phyloP scores from a whole-genome alignment of 176 grass and related monocot species.

The Phoenix roebelenii region DNA sequence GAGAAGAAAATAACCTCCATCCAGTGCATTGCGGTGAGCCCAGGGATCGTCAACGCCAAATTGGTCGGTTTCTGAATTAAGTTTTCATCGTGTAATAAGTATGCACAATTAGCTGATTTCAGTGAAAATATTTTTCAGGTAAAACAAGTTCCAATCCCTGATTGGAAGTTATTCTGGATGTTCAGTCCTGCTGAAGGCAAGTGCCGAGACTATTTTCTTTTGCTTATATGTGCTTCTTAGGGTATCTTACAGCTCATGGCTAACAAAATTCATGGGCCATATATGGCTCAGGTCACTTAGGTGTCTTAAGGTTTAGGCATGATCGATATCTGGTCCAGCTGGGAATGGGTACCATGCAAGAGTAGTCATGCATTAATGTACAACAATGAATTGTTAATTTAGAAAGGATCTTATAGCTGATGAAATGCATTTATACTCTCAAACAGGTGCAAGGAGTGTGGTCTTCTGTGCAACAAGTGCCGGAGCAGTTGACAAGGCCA shows the following conservation, averaged over 20 bases:
- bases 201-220: neutral
- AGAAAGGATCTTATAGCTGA: neutral
- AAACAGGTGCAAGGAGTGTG: neutral
- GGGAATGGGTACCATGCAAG: no score
- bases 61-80: neutral
- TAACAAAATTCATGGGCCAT: no score
- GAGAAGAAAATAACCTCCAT: neutral
- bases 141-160: neutral
- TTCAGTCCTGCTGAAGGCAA: neutral
- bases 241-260: no score
- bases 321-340: no score
- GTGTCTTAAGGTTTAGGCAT: no score
- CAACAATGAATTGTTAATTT: neutral
- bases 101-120: neutral
- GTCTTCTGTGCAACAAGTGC: neutral
- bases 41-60: neutral
- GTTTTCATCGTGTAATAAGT: no score
- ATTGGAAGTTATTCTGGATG: slow-evolving; percentile 3
- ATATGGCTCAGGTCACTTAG: no score
- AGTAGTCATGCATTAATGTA: neutral
- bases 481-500: neutral
- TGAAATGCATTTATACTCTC: neutral
- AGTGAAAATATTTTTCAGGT: neutral
- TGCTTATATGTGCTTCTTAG: no score
- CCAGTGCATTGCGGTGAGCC: neutral